Conservation (phyloP, 2,329 filamentous ascomycete genomes). For the Endoconidiophora polonica region DNA sequence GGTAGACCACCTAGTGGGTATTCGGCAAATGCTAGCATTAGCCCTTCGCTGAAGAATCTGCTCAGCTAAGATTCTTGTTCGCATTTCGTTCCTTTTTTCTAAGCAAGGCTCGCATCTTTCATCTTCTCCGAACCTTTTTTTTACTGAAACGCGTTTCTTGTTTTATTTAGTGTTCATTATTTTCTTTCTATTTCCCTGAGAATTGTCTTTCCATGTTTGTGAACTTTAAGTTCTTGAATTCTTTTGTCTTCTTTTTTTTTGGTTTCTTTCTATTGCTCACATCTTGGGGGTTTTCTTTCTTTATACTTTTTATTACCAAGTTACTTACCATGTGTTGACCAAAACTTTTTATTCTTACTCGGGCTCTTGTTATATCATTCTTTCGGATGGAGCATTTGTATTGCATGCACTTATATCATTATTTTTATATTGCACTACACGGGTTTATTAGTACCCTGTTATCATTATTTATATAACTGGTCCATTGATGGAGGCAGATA, state of each 20-base stretch:
- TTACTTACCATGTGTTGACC: too few species aligned
- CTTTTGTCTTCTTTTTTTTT: neutral
- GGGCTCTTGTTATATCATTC: neutral
- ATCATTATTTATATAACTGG: too few species aligned
- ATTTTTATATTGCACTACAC: neutral
- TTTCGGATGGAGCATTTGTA: neutral
- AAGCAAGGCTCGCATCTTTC: neutral
- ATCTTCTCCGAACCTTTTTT: neutral
- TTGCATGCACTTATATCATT: neutral
- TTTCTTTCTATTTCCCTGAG: neutral
- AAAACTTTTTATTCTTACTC: neutral
- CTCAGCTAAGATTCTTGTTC: conserved; percentile 35
- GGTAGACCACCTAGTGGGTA: conserved; percentile 35
- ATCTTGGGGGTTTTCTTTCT: neutral
- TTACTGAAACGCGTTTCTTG: neutral
- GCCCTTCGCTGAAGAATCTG: conserved; percentile 58
- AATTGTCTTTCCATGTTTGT: neutral
- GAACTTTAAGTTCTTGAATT: neutral
- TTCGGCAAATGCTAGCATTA: conserved; percentile 43
- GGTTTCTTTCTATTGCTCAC: neutral
- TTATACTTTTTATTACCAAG: too few species aligned
- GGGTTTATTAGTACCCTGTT: too few species aligned
- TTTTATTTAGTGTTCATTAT: neutral
- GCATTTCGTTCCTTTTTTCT: neutral
- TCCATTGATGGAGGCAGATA: too few species aligned